Percentiles rank a stretch among this genome's conserved stretches.
Conservation (phyloP, 371 early-diverging fungal species). For the Apophysomyces ossiformis region DNA sequence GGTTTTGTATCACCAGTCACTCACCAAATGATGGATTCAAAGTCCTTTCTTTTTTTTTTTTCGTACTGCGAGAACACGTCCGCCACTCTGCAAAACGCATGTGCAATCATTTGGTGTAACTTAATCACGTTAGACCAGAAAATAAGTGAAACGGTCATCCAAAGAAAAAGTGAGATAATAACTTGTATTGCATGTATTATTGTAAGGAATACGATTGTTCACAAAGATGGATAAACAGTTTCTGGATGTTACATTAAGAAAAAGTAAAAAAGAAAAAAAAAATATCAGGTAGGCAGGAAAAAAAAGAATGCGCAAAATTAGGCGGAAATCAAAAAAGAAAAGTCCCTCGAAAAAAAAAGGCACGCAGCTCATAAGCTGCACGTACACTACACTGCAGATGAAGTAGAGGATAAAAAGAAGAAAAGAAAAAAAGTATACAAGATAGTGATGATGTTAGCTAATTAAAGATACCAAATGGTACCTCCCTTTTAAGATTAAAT, state of each 20-base stretch:
- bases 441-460: slow-evolving; percentile 5
- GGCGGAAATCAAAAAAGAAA: slow-evolving; percentile 13
- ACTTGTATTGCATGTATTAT: slow-evolving; percentile 6
- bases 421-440: slow-evolving; percentile 10
- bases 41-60: neutral
- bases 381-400: slow-evolving; percentile 12
- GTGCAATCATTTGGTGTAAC: slow-evolving; percentile 4
- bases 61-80: slow-evolving; percentile 7
- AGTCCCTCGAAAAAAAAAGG: slow-evolving; percentile 5
- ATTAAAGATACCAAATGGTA: neutral
- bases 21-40: neutral
- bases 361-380: slow-evolving; percentile 11
- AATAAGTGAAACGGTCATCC: slow-evolving; percentile 1
- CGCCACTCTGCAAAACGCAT: slow-evolving; percentile 6
- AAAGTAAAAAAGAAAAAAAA: slow-evolving; percentile 4
- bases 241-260: slow-evolving; percentile 7
- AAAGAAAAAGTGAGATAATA: neutral
- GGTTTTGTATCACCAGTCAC: neutral
- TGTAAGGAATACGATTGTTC: slow-evolving; percentile 1
- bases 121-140: slow-evolving; percentile 3
- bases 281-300: neutral
- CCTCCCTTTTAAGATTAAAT: neutral
- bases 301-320: slow-evolving; percentile 2
- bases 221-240: neutral
- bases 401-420: neutral